phyloP scores from a whole-genome alignment of 768 basidiomycete species.

The Leccinum disarticulatum region DNA sequence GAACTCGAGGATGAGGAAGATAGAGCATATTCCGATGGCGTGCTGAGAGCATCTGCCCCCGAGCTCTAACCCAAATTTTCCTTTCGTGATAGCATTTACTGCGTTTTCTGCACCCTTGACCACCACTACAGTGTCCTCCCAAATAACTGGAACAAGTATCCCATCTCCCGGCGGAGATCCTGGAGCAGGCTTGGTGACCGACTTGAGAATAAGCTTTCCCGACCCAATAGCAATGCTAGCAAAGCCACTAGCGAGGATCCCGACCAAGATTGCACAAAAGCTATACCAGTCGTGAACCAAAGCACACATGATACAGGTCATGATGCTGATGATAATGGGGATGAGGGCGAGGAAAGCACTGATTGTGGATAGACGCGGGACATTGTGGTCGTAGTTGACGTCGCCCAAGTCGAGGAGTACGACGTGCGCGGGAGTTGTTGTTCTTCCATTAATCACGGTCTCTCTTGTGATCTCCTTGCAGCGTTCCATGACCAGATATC shows the following conservation, averaged over 20 bases:
- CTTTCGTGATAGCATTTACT: conserved; percentile 31
- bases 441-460: conserved; percentile 11
- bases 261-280: conserved; percentile 30
- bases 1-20: conserved; percentile 32
- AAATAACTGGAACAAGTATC: conserved; percentile 13
- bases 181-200: conserved; percentile 10
- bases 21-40: conserved; percentile 25
- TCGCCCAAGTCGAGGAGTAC: conserved; percentile 19
- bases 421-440: conserved; percentile 12
- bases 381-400: conserved; percentile 2
- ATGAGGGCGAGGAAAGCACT: conserved; percentile 16
- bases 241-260: conserved; percentile 31
- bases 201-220: conserved; percentile 19
- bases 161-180: conserved; percentile 30
- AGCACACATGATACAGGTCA: conserved; percentile 24
- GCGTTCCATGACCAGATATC: conserved; percentile 22
- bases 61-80: conserved; percentile 23
- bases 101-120: conserved; percentile 29
- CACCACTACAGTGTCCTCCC: conserved; percentile 24
- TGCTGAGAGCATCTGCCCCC: neutral
- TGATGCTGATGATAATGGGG: conserved; percentile 28
- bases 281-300: conserved; percentile 31
- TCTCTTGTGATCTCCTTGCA: conserved; percentile 12
- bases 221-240: conserved; percentile 28
- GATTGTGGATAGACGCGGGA: conserved; percentile 3